Percentiles rank a stretch among this genome's conserved stretches.
Conservation (phyloP, 208 protist species). For the Crithidia acanthocephali region DNA sequence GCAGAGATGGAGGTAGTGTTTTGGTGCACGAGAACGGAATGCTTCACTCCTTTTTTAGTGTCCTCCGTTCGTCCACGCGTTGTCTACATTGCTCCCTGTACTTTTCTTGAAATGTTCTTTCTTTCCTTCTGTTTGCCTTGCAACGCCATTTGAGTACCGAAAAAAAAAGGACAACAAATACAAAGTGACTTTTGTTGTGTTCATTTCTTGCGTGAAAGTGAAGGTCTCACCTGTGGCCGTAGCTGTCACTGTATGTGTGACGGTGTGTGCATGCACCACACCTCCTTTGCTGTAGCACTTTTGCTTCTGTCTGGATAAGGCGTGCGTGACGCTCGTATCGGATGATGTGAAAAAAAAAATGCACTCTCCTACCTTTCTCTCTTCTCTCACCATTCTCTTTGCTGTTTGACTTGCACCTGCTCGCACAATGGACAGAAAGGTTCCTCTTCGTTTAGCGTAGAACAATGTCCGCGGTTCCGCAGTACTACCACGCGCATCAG, state of each 20-base stretch:
- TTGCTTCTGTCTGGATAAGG: too few species aligned
- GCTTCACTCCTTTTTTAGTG: background rate
- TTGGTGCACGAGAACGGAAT: background rate
- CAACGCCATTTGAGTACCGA: too few species aligned
- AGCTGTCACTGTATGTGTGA: too few species aligned
- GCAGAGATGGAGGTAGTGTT: too few species aligned
- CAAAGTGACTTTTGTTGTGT: too few species aligned
- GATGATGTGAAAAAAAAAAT: background rate
- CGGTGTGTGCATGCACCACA: too few species aligned
- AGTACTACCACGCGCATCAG: constrained; percentile 45
- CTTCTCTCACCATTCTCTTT: background rate
- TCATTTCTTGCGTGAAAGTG: too few species aligned
- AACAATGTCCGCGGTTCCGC: constrained; percentile 14
- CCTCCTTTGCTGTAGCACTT: too few species aligned
- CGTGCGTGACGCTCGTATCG: too few species aligned
- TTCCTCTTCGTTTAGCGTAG: constrained; percentile 14
- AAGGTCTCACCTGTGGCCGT: too few species aligned
- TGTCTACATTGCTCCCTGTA: background rate
- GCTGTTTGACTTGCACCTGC: background rate
- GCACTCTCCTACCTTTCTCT: background rate
- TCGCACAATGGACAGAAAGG: background rate
- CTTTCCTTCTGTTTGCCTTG: background rate
- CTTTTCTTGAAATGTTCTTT: background rate
- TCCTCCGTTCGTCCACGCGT: background rate
- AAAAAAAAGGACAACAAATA: too few species aligned